Base-by-base conservation (phyloP, 108 stramenopile species). In the Pseudonitzschia pungens region DNA sequence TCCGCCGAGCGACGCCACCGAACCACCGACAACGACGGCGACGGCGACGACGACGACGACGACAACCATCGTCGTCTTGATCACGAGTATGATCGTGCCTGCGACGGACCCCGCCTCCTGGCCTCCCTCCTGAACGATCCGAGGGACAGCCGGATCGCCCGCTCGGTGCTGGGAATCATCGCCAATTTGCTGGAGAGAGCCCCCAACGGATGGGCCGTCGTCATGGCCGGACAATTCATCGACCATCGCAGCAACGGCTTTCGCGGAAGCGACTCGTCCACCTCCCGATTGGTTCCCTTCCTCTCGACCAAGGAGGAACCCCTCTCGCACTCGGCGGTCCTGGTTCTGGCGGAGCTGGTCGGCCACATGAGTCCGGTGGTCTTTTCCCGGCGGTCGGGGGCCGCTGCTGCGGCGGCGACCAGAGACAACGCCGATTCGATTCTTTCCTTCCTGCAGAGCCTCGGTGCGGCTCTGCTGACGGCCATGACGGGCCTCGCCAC, bases 111-210 rank as follows among this genome's bases (percentile, higher is more conserved):
- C 21, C n/a, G 53, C 5, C 41, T 78, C 15, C 53, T 78, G 7
- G 51, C 71, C 11, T 28, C 53, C 31, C 16, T 78, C n/a, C 33
- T 72, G 33, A 3, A 56, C 58, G 26, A 69, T 42, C 44, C 31
- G 15, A 18, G 8, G 12, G 66, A 72, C n/a, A 42, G 28, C 22
- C 21, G 15, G 20, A 36, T 15, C 20, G 36, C 28, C 16, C 27
- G 65, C 27, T 56, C 77, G 20, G 66, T 70, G 28, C 31, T 78
- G 50, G 27, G 50, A 20, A 60, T 72, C 21, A 72, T 78, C n/a
- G 71, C 71, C 43, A 65, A 72, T 33, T 40, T 78, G 0, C 59
- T 78, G 21, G 51, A 78, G 24, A 65, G 71, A 14, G 77, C 77
- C 0, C 71, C 77, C 7, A n/a, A 40, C 36, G 32, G 32, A 60